A percentile compares a stretch with the other conserved stretches of the same genome.
phyloP scores from a whole-genome alignment of 2,329 filamentous ascomycete genomes.

The Sporothrix luriei region DNA sequence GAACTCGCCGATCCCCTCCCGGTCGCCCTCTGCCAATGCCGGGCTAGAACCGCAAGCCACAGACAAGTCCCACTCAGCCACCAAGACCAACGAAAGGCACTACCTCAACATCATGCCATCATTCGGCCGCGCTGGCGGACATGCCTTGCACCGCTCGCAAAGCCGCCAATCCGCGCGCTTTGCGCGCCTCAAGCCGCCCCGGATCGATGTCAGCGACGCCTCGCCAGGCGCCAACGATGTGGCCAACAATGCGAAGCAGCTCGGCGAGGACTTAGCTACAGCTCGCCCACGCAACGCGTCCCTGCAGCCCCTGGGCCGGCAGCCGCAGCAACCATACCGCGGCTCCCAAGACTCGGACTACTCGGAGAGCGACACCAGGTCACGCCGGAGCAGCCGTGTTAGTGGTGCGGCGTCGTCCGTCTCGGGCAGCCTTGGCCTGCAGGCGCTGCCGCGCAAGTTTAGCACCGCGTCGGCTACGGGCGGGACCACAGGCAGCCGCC shows the following conservation, averaged over 20 bases:
- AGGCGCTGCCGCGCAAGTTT: constrained; percentile 37
- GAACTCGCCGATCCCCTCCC: constrained; percentile 40
- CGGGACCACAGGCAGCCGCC: constrained; percentile 42
- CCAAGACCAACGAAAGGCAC: constrained; percentile 44
- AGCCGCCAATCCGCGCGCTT: constrained; percentile 51
- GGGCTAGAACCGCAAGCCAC: neutral
- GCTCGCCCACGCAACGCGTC: neutral
- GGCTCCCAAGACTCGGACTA: constrained; percentile 27
- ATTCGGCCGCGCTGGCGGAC: constrained; percentile 44
- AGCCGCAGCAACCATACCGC: constrained; percentile 36
- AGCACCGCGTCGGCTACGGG: neutral
- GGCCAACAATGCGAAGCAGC: neutral
- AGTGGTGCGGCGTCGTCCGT: neutral
- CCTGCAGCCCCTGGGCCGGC: constrained; percentile 1
- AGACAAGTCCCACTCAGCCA: constrained; percentile 35
- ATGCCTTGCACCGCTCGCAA: constrained; percentile 37
- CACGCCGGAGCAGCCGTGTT: constrained; percentile 30
- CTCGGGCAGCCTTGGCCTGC: neutral
- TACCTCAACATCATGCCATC: constrained; percentile 58
- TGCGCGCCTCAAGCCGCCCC: constrained; percentile 54
- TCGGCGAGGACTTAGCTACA: neutral
- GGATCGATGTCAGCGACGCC: constrained; percentile 51
- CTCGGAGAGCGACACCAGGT: constrained; percentile 30
- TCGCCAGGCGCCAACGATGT: constrained; percentile 45
- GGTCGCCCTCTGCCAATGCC: constrained; percentile 38